Evolutionary conservation across 2,329 filamentous ascomycete species (phyloP), one percentile per base, ranked within the genome.

Genomic region (Diaporthe sp.): DNA sequence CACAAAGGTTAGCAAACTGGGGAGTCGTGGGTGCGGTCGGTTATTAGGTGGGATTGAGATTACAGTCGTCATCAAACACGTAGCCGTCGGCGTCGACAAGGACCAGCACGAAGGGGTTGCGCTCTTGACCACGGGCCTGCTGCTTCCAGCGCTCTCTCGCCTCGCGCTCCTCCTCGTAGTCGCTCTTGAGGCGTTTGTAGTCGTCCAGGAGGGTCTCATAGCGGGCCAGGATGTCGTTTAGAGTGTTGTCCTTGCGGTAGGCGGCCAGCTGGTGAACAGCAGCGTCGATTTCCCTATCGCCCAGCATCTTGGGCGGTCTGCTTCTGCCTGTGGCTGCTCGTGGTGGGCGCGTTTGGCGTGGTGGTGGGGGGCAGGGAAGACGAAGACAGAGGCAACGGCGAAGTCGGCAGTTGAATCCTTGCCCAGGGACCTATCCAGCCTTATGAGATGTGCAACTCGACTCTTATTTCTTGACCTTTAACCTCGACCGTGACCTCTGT

Each of bases 31-130:
- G 20, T 47, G 28, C 2, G 13, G 51, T 8, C 15, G 34, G 15
- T 17, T 9, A 2, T 39, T 39, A 39, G 17, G 34, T 28, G 39
- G 34, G 47, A 31, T 37, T 8, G 25, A 51, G 31, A 17, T 55
- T 44, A 73, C 71, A 83, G 42, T 84, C 81, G 55, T 90, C 88
- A 47, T 88, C 85, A 79, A 91, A 90, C n/a, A 85, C 76, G 74
- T 92, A 92, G 65, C 89, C 90, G 81, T 93, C 90, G 28, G 90
- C 91, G 74, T 93, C 91, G 17, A 93, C 83, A 0, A 93, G 83
- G 9, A 93, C 88, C 2, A 93, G 84, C 1, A 90, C 90, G 78
- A 92, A 93, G 0, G 90, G 88, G 76, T 89, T 90, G 28, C 88
- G 86, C 34, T 89, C 87, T 78, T 87, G 84, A 17, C 84, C 85